Conservation (phyloP, 768 basidiomycete genomes). For the Guyanaporus albipodus region DNA sequence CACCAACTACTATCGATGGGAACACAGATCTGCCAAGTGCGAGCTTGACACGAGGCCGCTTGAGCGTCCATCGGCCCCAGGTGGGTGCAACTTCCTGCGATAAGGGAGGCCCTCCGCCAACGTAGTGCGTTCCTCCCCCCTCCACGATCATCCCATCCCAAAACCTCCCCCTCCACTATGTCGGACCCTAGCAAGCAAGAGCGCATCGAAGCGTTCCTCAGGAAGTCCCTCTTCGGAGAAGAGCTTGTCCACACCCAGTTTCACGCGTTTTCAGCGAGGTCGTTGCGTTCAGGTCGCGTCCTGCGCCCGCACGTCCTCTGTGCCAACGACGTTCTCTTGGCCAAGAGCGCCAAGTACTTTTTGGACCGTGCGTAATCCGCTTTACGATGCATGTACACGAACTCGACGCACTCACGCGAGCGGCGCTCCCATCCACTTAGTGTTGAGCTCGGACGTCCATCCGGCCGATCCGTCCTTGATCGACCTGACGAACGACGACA, state of each 20-base stretch:
- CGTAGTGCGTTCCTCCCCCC: too few relatives aligned
- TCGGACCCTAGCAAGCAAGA: slow-evolving; percentile 10
- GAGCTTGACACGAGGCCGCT: too few relatives aligned
- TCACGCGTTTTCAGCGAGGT: slow-evolving; percentile 23
- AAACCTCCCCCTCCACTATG: background rate
- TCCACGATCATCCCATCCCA: background rate
- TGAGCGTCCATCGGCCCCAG: too few relatives aligned
- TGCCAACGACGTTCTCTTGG: slow-evolving; percentile 26
- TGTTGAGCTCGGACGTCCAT: background rate
- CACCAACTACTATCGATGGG: too few relatives aligned
- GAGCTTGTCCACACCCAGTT: slow-evolving; percentile 29
- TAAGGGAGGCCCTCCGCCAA: too few relatives aligned
- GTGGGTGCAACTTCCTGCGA: too few relatives aligned
- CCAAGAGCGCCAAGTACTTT: slow-evolving; percentile 25
- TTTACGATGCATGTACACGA: too few relatives aligned
- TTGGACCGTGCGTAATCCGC: slow-evolving; percentile 16
- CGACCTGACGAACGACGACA: background rate
- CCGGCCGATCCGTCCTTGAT: background rate
- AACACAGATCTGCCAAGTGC: too few relatives aligned
- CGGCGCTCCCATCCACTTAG: background rate
- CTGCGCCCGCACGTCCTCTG: slow-evolving; percentile 22
- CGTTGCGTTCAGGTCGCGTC: slow-evolving; percentile 4
- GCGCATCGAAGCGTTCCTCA: slow-evolving; percentile 21
- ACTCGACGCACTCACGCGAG: background rate
- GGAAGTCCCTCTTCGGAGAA: slow-evolving; percentile 25